Percentiles rank a stretch among this genome's conserved stretches.
Conservation (phyloP, 2,329 filamentous ascomycete genomes). For the Phaeophleospora eucalypticola region DNA sequence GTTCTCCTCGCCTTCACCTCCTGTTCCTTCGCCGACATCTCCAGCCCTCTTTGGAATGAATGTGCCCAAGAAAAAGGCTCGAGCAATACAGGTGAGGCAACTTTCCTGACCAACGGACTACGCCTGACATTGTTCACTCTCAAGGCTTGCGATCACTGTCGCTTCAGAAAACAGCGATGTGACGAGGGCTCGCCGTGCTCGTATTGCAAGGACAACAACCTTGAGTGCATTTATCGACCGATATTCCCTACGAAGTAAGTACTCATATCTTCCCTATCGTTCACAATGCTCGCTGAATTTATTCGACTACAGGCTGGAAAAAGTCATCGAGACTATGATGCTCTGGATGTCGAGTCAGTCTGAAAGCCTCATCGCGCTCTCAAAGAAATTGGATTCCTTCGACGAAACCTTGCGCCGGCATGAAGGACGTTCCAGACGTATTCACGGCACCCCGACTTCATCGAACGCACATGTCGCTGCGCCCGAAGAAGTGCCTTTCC, state of each 20-base stretch:
- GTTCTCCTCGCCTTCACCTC: neutral
- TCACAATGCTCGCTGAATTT: constrained; percentile 1
- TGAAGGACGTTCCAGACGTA: no score
- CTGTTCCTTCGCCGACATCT: neutral
- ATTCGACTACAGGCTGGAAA: neutral
- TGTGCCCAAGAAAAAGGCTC: neutral
- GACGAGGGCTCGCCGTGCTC: constrained; percentile 78
- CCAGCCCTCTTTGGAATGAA: neutral
- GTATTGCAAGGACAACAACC: constrained; percentile 75
- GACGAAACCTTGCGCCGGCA: no score
- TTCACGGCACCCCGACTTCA: no score
- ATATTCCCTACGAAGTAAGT: constrained; percentile 74
- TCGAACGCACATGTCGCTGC: neutral
- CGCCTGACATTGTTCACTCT: no score
- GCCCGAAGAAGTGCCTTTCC: neutral
- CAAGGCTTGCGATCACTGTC: constrained; percentile 84
- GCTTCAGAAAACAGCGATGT: constrained; percentile 79
- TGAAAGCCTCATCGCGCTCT: neutral
- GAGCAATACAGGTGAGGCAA: neutral
- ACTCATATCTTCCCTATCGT: constrained; percentile 4
- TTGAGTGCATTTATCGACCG: constrained; percentile 80
- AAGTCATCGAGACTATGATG: constrained; percentile 2
- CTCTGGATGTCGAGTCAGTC: constrained; percentile 4
- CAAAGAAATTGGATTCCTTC: neutral
- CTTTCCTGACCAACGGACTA: neutral